phyloP scores from a whole-genome alignment of 352 stramenopile species.

The Lagenidium sp. region DNA sequence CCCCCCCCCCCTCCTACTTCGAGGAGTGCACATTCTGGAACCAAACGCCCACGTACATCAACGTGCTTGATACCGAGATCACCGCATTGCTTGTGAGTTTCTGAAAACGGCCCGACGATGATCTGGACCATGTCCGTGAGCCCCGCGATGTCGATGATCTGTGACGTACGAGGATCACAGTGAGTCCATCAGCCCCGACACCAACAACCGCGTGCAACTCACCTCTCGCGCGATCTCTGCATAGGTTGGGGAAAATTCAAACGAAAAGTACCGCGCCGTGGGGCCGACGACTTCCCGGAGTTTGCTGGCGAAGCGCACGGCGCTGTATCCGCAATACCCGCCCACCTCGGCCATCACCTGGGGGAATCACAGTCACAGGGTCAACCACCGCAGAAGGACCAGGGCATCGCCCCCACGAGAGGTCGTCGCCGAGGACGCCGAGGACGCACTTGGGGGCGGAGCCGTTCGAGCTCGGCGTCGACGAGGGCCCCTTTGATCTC shows the following conservation, averaged over 20 bases:
- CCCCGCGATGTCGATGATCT: slow-evolving; percentile 27
- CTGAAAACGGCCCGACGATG: slow-evolving; percentile 20
- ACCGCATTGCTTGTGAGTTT: slow-evolving; percentile 13
- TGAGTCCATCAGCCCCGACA: neutral
- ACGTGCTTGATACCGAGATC: slow-evolving; percentile 17
- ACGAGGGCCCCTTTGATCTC: slow-evolving; percentile 26
- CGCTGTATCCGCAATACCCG: slow-evolving; percentile 30
- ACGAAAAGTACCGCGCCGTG: slow-evolving; percentile 27
- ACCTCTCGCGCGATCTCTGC: slow-evolving; percentile 28
- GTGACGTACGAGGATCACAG: neutral
- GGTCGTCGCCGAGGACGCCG: too few species aligned
- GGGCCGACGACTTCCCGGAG: slow-evolving; percentile 16
- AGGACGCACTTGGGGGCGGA: too few species aligned
- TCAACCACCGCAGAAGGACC: too few species aligned
- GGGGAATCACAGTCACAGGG: too few species aligned
- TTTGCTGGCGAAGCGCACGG: slow-evolving; percentile 27
- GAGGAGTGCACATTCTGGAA: neutral
- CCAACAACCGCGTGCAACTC: neutral
- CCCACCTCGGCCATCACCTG: slow-evolving; percentile 30
- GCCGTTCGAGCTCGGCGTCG: slow-evolving; percentile 34
- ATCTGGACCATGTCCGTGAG: slow-evolving; percentile 25
- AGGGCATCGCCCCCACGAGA: too few species aligned
- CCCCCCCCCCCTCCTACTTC: neutral
- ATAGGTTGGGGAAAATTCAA: slow-evolving; percentile 26
- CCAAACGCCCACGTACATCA: slow-evolving; percentile 13